Evolutionary conservation across 2,329 filamentous ascomycete species (phyloP), one percentile per base, ranked within the genome.

Genomic region (Colletotrichum falcatum): DNA sequence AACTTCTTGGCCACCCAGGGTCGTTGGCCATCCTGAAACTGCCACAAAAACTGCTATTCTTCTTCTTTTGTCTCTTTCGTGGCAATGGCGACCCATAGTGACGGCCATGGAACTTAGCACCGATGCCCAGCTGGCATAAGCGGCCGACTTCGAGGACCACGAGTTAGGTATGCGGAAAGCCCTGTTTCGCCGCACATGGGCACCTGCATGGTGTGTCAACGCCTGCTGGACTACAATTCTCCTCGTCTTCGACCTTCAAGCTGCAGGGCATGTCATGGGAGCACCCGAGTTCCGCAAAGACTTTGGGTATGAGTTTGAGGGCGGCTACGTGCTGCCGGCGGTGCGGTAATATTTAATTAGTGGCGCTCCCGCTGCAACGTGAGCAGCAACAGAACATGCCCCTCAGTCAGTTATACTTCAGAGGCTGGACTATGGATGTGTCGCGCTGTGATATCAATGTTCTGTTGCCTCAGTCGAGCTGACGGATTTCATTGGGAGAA

Each of bases 261-360:
- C 82, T 26, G 74, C 78, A 6, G 81, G 81, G 6, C 81, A 76
- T 58, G 79, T 83, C n/a, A 78, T 84, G 39, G 79, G 82, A 26
- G 82, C 85, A 14, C 83, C 83, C 6, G 68, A 81, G 65, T 85
- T 85, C 72, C 78, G 82, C 58, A 78, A 84, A 67, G 82, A 85
- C 71, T 85, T 85, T 74, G 83, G 83, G 0, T 74, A 78, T 56
- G 61, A 73, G 8, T 82, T 77, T 53, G 77, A 78, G 1, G 79
- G 77, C 2, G 75, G 74, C 65, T 84, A 81, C 74, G 82, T 83
- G 8, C 75, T 85, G 8, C 74, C 79, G 16, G 79, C 81, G 5
- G 78, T 79, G 7, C 85, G 83, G 83, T 82, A 85, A 72, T 79
- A 77, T 30, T 82, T 83, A 5, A 84, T 84, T 68, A 78, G 78